Evolutionary conservation across 2,329 filamentous ascomycete species (phyloP), one percentile per base, ranked within the genome.

Genomic region (Tolypocladium pustulatum): DNA sequence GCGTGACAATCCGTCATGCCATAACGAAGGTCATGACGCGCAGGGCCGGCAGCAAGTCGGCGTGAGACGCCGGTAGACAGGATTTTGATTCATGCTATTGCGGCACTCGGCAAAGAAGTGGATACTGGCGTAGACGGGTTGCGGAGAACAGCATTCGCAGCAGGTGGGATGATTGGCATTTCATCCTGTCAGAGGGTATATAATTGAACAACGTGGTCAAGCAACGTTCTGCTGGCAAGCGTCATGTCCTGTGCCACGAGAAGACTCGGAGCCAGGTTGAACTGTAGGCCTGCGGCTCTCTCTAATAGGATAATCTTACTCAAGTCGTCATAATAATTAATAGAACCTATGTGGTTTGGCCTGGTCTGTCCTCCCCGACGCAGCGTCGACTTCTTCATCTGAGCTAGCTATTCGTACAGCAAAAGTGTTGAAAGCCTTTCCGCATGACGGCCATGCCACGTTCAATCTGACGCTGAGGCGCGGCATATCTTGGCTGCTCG

Each of bases 21-120:
- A 90, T 97, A 64, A 96, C 92, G 56, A 97, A 96, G 76, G 85
- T 97, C 61, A 85, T 99, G 81, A 84, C 82, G 25, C 78, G 82
- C 61, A 86, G 85, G 71, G 73, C 78, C 34, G 84, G 77, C 68
- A 71, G 60, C 63, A 75, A 73, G 63, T 58, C 66, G 36, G 49
- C 56, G 58, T 62, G 59, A 38, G 40, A 36, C 32, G 43, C 6
- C 13, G 22, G 4, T 1, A 20, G 15, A 20, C 30, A 30, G 17
- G 49, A 34, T 3, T 10, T 22, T 38, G 1, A 27, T 22, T 38
- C 1, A 27, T 13, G 34, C 32, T 3, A 20, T 27, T 6, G 49
- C 30, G n/a, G 13, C 7, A 9, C 12, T 52, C 13, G 17, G 27
- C 49, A 17, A 17, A 7, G 22, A 20, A 12, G 20, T 10, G 9